Base-by-base conservation (phyloP, 257 asterid genomes). In the Knoxia roxburghii region DNA sequence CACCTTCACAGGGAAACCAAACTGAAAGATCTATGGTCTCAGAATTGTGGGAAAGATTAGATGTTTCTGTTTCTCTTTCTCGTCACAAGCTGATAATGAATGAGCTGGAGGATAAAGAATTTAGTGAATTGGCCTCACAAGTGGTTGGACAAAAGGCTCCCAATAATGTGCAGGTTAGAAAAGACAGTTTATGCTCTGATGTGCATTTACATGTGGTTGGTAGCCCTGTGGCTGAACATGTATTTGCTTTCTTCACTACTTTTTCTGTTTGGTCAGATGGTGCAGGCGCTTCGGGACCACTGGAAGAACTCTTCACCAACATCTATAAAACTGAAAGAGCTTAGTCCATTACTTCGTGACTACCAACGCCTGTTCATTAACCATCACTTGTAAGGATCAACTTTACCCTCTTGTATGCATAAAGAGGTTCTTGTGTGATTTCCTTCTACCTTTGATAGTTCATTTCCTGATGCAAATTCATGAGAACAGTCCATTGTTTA, bases 341-440 rank as follows among this genome's bases (percentile, higher is more conserved):
- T 93, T 71, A 69, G 87, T 75, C 92, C 95, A 33, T 87, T 93
- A 73, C 85, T 90, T n/a, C 82, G 75, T 66, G 99, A 93, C 71
- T 90, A 90, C 76, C 91, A 93, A 64, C 89, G 90, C 49, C 43
- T 87, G 69, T 61, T 93, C 60, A 75, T 81, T 78, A 80, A 74
- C 68, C 82, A 80, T 79, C 79, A 85, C 65, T 80, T 82, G 99
- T 93, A 86, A 90, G 91, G 75, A 73, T 62, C 15, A 33, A 33
- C 53, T 76, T 69, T 61, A 24, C 6, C 52, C 72, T 29, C 62
- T 17, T 54, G 30, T n/a, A n/a, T n/a, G 60, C 46, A 2, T 37
- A 18, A 21, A 32, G 26, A 57, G 9, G 15, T 49, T 48, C 4
- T n/a, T 4, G 13, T 21, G 20, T 6, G 18, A 12, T 21, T 52